Evolutionary conservation across 2,329 filamentous ascomycete species (phyloP).

Genomic region (Phoma sp.): DNA sequence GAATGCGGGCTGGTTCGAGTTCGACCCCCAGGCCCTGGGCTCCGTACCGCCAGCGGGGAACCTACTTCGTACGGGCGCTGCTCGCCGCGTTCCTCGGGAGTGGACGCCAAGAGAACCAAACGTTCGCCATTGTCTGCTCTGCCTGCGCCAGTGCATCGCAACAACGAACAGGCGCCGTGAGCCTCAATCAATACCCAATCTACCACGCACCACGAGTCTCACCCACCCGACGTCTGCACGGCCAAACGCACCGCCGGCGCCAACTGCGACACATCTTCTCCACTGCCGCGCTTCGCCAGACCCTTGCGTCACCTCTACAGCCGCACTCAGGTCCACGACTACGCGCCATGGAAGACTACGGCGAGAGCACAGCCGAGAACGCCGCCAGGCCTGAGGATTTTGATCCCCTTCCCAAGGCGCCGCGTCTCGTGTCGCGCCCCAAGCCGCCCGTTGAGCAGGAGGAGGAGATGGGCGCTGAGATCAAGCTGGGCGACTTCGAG

Average conservation of each 20-base stretch:
- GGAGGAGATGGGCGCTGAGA: conserved; percentile 81
- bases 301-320: background rate
- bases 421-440: conserved; percentile 49
- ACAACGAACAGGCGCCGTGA: background rate
- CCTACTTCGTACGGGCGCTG: too few relatives aligned
- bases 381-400: conserved; percentile 15
- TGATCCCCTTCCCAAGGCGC: conserved; percentile 29
- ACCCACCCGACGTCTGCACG: background rate
- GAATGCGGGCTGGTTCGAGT: too few relatives aligned
- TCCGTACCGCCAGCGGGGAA: too few relatives aligned
- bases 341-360: conserved; percentile 36
- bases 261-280: background rate
- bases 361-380: conserved; percentile 30
- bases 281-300: background rate
- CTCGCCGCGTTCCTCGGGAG: too few relatives aligned
- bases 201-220: background rate
- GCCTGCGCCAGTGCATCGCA: background rate
- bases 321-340: background rate
- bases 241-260: background rate
- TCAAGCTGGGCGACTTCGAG: conserved; percentile 92
- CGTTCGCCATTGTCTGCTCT: background rate
- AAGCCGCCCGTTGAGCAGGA: conserved; percentile 74
- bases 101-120: background rate
- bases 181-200: background rate
- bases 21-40: too few relatives aligned